Base-by-base conservation (phyloP, 208 protist species). In the Endotrypanum monterogeii region DNA sequence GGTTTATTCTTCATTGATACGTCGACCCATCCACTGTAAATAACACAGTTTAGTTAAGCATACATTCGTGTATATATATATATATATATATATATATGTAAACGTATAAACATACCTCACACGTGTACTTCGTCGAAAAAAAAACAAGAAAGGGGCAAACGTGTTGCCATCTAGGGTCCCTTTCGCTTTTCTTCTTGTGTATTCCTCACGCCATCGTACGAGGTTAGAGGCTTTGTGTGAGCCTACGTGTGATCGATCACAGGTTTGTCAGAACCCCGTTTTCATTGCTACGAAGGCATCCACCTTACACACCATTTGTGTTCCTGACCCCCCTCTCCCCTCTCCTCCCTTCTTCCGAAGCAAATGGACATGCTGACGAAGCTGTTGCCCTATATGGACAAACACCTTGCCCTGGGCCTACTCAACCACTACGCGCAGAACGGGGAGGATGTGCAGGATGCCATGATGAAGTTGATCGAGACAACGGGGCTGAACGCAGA, bases 321-420 rank as follows among this genome's bases (percentile, higher is more conserved):
- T n/a, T n/a, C n/a, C n/a, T n/a, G n/a, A n/a, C n/a, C n/a, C n/a
- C n/a, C n/a, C n/a, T n/a, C n/a, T n/a, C n/a, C n/a, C n/a, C n/a
- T n/a, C n/a, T n/a, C 16, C 18, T 65, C 8, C 18, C 25, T n/a
- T 65, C 18, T 30, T 37, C 35, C 60, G 25, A 37, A 30, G 18
- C 87, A 86, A 83, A 84, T 84, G 71, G 86, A 94, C 12, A 93
- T 94, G 78, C 80, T 97, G 65, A 73, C 58, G 60, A 85, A 83
- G 80, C 55, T 95, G 57, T 76, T 94, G 28, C 90, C 93, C 28
- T 87, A 91, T 67, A 86, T 97, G 73, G 93, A 97, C 79, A 97
- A 97, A 76, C 93, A 97, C 81, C 85, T 94, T 44, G 87, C 85
- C 54, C 84, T 97, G 62, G 86, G 88, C 73, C 74, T 97, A 20